Evolutionary conservation across 345 rosid genomes (phyloP), one percentile per base, ranked within the genome.

Genomic region (Euphorbia tirucalli): DNA sequence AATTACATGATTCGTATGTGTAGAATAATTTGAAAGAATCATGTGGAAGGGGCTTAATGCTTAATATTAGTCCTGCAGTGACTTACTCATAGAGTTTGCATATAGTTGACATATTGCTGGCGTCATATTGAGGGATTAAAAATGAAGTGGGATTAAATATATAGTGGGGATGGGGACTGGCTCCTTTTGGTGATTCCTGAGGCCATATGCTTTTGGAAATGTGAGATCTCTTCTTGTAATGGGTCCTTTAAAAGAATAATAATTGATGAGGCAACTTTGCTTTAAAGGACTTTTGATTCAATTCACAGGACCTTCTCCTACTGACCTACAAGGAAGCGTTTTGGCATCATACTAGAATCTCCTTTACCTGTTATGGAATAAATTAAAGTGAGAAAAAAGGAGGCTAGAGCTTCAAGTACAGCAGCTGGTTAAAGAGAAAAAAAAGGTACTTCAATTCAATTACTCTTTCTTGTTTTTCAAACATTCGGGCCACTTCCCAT

Each of bases 261-360:
- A 89, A 77, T 90, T 72, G 83, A 80, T 83, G 83, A 78, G 76
- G 79, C 85, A 87, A 75, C 87, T 84, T 82, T 82, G 80, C 86
- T 35, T 87, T 83, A 74, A 74, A 70, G 74, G 85, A 79, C 90
- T 81, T 84, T 84, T 73, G 86, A 3, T 35, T 35, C 7, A 7
- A 84, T 84, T 74, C 82, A 77, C 80, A 50, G 75, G 87, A 79
- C 86, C 86, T 86, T 83, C 85, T 80, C n/a, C n/a, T n/a, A n/a
- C n/a, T n/a, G n/a, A n/a, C n/a, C n/a, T 78, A 73, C 81, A 57
- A 69, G 39, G 55, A 74, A 78, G 62, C 28, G 66, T 31, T 24
- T 75, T 19, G 84, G 86, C 92, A 85, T 87, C 85, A 83, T 87
- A 86, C 90, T 81, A 76, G 92, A 88, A 88, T 90, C 93, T 82